Evolutionary conservation across 208 protist genomes (phyloP), one percentile per base, ranked within the genome.

Genomic region (Acanthamoeba sp.): DNA sequence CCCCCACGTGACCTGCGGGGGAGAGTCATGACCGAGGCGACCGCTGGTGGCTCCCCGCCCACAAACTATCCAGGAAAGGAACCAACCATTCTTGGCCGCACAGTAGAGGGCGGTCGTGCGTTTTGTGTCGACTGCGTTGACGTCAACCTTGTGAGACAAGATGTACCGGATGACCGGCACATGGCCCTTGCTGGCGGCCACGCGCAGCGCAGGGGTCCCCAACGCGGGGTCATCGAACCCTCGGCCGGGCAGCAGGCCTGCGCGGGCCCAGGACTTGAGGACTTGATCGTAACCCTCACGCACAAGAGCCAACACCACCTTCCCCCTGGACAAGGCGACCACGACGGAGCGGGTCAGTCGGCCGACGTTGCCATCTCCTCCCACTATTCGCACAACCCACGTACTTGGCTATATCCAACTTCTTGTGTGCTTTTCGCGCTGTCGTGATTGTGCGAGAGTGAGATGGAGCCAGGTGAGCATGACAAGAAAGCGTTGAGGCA

Each of bases 1-100:
- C 71, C 10, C 4, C 71, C 71, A 27, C 32, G 2, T 48, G 71
- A 45, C 71, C 71, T 80, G 71, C 62, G 62, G n/a, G n/a, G n/a
- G n/a, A n/a, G n/a, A 69, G 1, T 59, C 52, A 59, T 55, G 48
- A 55, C 48, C 48, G 48, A 55, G 10, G 48, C 10, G 27, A 71
- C 27, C 62, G 29, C 20, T n/a, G n/a, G n/a, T n/a, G n/a, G n/a
- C n/a, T n/a, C n/a, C n/a, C n/a, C n/a, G n/a, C n/a, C n/a, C n/a
- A n/a, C n/a, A n/a, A n/a, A n/a, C n/a, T n/a, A n/a, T n/a, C n/a
- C n/a, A n/a, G n/a, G n/a, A n/a, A n/a, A n/a, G n/a, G 62, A 71
- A 34, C 62, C 14, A 71, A 71, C 71, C 71, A 2, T 80, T 80
- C 71, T 45, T 80, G 71, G 71, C 71, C 7, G 71, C 71, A 12